Evolutionary conservation across 768 basidiomycete species (phyloP).

Genomic region (Hypholoma sublateritium): DNA sequence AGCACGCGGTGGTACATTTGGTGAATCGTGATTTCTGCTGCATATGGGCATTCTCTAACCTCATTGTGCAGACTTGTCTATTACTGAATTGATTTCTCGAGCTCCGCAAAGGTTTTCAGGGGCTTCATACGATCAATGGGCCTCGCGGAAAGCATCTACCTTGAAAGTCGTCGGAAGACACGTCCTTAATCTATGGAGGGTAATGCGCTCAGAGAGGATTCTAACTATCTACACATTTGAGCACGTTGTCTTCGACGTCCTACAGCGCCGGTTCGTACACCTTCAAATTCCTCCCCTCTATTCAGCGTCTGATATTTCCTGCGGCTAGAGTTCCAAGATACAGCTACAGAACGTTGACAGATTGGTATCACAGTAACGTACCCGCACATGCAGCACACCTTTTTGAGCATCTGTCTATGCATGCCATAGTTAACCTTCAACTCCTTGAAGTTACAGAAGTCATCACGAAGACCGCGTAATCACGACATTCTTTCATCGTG

Average conservation of each 20-base stretch:
- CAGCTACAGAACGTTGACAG: slow-evolving; percentile 54
- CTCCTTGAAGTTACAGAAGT: slow-evolving; percentile 81
- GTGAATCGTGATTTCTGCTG: slow-evolving; percentile 32
- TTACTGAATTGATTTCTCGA: slow-evolving; percentile 73
- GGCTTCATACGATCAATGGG: slow-evolving; percentile 64
- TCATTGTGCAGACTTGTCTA: slow-evolving; percentile 57
- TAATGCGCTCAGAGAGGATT: slow-evolving; percentile 83
- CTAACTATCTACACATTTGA: slow-evolving; percentile 86
- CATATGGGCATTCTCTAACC: background rate
- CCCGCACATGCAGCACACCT: slow-evolving; percentile 56
- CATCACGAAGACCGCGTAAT: slow-evolving; percentile 89
- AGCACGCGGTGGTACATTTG: slow-evolving; percentile 60
- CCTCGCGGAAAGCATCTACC: slow-evolving; percentile 69
- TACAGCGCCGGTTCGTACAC: slow-evolving; percentile 65
- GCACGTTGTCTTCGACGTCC: slow-evolving; percentile 81
- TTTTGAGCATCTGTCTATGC: slow-evolving; percentile 61
- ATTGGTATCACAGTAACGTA: slow-evolving; percentile 64
- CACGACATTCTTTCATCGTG: slow-evolving; percentile 1
- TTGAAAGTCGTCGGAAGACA: slow-evolving; percentile 88
- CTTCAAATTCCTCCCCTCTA: background rate
- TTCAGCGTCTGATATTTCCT: background rate
- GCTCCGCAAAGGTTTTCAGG: slow-evolving; percentile 50
- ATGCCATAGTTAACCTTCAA: slow-evolving; percentile 70
- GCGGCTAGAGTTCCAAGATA: slow-evolving; percentile 72
- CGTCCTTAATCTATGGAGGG: slow-evolving; percentile 89